phyloP scores from a whole-genome alignment of 164 flowering plant species.

The Euptelea pleiosperma region DNA sequence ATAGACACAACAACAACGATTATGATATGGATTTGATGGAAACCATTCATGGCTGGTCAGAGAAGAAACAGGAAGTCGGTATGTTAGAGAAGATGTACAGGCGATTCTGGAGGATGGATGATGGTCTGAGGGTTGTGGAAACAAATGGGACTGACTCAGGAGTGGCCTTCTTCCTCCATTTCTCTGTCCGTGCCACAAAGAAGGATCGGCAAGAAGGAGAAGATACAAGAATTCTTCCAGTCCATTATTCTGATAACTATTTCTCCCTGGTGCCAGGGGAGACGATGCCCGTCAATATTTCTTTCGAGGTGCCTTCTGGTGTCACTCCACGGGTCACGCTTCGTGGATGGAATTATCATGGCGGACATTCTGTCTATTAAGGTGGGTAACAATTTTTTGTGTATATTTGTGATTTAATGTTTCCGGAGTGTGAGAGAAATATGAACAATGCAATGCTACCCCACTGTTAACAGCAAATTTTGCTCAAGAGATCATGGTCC shows the following conservation, averaged over 20 bases:
- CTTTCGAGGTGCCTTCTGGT: slow-evolving; percentile 75
- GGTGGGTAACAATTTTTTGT: slow-evolving; percentile 1
- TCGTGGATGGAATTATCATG: slow-evolving; percentile 75
- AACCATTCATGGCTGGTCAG: not conserved
- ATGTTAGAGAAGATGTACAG: slow-evolving; percentile 43
- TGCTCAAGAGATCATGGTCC: too few species aligned
- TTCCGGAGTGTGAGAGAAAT: not conserved
- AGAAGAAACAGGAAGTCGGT: slow-evolving; percentile 24
- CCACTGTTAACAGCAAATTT: too few species aligned
- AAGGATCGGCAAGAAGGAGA: slow-evolving; percentile 48
- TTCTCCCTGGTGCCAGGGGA: slow-evolving; percentile 96
- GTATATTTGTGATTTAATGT: not conserved
- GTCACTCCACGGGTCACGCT: slow-evolving; percentile 69
- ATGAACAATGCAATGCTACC: not conserved
- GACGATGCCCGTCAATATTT: slow-evolving; percentile 41
- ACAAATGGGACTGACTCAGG: slow-evolving; percentile 59
- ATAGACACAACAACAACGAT: slow-evolving; percentile 20
- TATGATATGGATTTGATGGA: slow-evolving; percentile 29
- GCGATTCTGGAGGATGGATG: slow-evolving; percentile 28
- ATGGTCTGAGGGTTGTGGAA: slow-evolving; percentile 35
- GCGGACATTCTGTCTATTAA: slow-evolving; percentile 39
- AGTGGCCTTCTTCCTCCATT: slow-evolving; percentile 91
- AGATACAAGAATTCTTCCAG: slow-evolving; percentile 92
- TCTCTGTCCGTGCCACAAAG: slow-evolving; percentile 67
- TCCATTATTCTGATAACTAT: slow-evolving; percentile 93